phyloP scores from a whole-genome alignment of 2,329 filamentous ascomycete genomes.

The Plectosphaerella sp. region DNA sequence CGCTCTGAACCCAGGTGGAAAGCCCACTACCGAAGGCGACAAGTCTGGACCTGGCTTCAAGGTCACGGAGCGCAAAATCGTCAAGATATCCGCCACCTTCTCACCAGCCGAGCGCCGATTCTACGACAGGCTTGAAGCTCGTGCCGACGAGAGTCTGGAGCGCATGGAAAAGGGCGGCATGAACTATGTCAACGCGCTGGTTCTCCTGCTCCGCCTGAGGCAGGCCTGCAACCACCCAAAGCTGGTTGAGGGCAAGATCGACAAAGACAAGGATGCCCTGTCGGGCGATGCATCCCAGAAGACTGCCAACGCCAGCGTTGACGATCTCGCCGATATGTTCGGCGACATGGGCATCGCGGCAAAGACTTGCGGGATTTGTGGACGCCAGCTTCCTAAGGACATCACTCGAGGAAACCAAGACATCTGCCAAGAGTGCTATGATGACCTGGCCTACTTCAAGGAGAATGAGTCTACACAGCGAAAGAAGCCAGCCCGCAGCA shows the following conservation, averaged over 20 bases:
- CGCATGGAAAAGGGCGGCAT: constrained; percentile 81
- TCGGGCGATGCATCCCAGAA: constrained; percentile 46
- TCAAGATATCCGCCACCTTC: constrained; percentile 74
- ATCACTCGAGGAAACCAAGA: constrained; percentile 34
- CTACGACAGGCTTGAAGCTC: constrained; percentile 76
- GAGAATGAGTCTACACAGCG: constrained; percentile 36
- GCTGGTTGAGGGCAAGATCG: constrained; percentile 78
- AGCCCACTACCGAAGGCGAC: constrained; percentile 41
- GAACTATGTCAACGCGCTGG: constrained; percentile 91
- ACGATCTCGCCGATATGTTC: constrained; percentile 81
- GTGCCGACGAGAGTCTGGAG: constrained; percentile 82
- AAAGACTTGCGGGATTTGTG: constrained; percentile 81
- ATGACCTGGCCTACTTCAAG: constrained; percentile 64
- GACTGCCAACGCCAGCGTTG: constrained; percentile 61
- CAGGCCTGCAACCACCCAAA: constrained; percentile 95
- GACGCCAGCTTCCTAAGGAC: constrained; percentile 57
- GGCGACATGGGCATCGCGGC: constrained; percentile 74
- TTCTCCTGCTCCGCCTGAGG: constrained; percentile 81
- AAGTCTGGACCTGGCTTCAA: constrained; percentile 68
- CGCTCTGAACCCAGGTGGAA: constrained; percentile 72
- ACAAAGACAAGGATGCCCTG: constrained; percentile 82
- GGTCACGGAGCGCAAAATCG: constrained; percentile 85
- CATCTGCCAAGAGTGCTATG: constrained; percentile 69
- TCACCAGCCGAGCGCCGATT: constrained; percentile 77
- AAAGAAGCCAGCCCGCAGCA: constrained; percentile 34